Base-by-base conservation (phyloP, 495 filamentous ascomycete genomes). In the Neurospora hispaniola region DNA sequence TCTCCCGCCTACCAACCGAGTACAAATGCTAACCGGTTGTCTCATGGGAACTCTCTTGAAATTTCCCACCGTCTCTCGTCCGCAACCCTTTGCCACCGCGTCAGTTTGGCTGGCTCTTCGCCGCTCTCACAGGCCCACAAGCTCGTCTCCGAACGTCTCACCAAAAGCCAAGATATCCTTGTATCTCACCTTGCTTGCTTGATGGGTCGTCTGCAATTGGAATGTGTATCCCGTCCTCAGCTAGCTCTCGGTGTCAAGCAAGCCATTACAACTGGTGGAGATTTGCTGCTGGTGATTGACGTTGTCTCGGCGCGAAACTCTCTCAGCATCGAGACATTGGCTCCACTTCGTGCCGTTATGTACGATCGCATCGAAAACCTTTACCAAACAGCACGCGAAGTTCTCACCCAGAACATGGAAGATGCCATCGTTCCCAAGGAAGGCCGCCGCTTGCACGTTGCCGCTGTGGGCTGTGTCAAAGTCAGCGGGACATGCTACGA, bases 401-500 rank as follows among this genome's bases (percentile, higher is more conserved):
- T 93, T 62, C 90, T 97, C 75, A 86, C 81, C 44, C 87, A 87
- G 6, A 88, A 89, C 7, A 89, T 89, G 31, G 71, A 90, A 69
- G 92, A 93, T 71, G 84, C 96, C 9, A 90, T 96, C 59, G 88
- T 96, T 81, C 91, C 91, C 0, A 89, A 94, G 70, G 92, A 95
- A 74, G 93, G 93, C 54, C 90, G 89, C 75, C 88, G 89, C 18
- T 85, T 98, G 71, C 87, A 96, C 42, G 86, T 86, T 39, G 92
- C 94, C 20, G 95, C 96, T 43, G 98, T 94, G 7, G 89, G 90
- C 66, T 98, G 96, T 81, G 94, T 98, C 44, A 90, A 93, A 72
- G 90, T 92, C 42, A 93, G 94, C 70, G 94, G 94, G 18, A 94
- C 97, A 76, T 98, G 96, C 79, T 90, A 96, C 27, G 90, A 90